A percentile compares a stretch with the other conserved stretches of the same genome.
phyloP scores from a whole-genome alignment of 1,284 basidiomycete genomes.

The Cutaneotrichosporon arboriforme region DNA sequence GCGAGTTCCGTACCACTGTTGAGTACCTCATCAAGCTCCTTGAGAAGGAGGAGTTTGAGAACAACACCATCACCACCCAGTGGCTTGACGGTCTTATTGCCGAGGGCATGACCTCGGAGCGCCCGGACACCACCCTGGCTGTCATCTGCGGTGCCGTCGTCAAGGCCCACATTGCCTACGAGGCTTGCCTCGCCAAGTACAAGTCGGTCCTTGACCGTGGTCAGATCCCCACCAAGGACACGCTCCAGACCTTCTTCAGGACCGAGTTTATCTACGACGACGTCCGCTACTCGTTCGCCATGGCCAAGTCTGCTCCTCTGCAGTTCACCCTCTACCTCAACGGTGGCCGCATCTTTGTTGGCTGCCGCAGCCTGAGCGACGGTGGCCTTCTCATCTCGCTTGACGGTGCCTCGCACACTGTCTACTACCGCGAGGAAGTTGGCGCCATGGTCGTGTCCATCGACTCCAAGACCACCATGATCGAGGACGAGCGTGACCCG shows the following conservation, averaged over 20 bases:
- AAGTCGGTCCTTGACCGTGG: conserved; percentile 95
- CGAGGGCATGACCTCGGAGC: conserved; percentile 87
- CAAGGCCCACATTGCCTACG: conserved; percentile 86
- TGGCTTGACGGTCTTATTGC: conserved; percentile 98
- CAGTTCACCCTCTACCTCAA: conserved; percentile 95
- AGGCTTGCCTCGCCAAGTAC: conserved; percentile 88
- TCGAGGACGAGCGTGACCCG: conserved; percentile 99
- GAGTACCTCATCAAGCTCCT: conserved; percentile 98
- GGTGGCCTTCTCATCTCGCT: conserved; percentile 89
- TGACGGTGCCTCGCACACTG: conserved; percentile 90
- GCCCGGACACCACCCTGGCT: conserved; percentile 84
- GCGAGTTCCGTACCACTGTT: conserved; percentile 97
- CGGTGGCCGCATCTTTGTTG: conserved; percentile 84
- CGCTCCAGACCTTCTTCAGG: conserved; percentile 93
- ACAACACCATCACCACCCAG: conserved; percentile 96
- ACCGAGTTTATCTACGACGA: conserved; percentile 99
- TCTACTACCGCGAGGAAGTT: conserved; percentile 98
- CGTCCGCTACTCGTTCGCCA: conserved; percentile 91
- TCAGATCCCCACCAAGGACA: conserved; percentile 85
- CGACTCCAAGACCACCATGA: conserved; percentile 93
- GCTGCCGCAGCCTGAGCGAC: conserved; percentile 84
- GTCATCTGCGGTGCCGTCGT: conserved; percentile 97
- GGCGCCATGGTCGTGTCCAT: conserved; percentile 89
- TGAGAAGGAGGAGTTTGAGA: conserved; percentile 92
- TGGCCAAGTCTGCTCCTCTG: conserved; percentile 79